Conservation (phyloP, 2,329 filamentous ascomycete species). For the Fusarium sp. region DNA sequence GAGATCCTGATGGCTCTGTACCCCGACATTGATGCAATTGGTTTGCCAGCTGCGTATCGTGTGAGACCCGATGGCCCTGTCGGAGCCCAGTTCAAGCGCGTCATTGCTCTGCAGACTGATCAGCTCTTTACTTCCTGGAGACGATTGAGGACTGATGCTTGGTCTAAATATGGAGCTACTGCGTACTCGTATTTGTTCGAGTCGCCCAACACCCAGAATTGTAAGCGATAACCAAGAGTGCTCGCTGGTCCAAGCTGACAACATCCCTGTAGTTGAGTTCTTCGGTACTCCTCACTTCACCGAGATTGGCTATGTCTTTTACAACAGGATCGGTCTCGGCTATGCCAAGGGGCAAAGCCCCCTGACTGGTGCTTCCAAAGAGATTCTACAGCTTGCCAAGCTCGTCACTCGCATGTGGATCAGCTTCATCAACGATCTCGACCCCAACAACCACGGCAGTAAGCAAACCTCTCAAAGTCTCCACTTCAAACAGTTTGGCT, state of each 20-base stretch:
- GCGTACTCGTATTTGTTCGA: slow-evolving; percentile 67
- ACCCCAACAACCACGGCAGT: slow-evolving; percentile 53
- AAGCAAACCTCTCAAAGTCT: not conserved
- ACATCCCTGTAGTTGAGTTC: not conserved
- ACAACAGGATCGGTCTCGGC: slow-evolving; percentile 59
- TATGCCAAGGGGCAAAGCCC: slow-evolving; percentile 47
- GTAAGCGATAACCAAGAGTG: slow-evolving; percentile 1
- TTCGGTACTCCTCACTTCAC: slow-evolving; percentile 46
- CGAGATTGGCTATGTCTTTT: slow-evolving; percentile 57
- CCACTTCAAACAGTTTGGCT: not conserved
- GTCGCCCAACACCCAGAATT: slow-evolving; percentile 41
- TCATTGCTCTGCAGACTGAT: slow-evolving; percentile 65
- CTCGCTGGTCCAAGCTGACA: not conserved
- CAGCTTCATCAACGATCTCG: slow-evolving; percentile 51
- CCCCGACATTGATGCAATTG: slow-evolving; percentile 37
- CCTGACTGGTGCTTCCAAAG: slow-evolving; percentile 54
- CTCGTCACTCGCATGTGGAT: slow-evolving; percentile 53
- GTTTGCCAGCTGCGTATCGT: slow-evolving; percentile 29
- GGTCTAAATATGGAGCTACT: slow-evolving; percentile 59
- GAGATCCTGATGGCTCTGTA: slow-evolving; percentile 34
- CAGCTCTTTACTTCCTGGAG: slow-evolving; percentile 65
- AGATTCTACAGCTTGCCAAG: slow-evolving; percentile 51
- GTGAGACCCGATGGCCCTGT: slow-evolving; percentile 22
- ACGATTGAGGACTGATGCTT: slow-evolving; percentile 64
- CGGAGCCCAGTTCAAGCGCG: slow-evolving; percentile 61